Base-by-base conservation (phyloP, 768 basidiomycete genomes). In the Cystofilobasidium capitatum region DNA sequence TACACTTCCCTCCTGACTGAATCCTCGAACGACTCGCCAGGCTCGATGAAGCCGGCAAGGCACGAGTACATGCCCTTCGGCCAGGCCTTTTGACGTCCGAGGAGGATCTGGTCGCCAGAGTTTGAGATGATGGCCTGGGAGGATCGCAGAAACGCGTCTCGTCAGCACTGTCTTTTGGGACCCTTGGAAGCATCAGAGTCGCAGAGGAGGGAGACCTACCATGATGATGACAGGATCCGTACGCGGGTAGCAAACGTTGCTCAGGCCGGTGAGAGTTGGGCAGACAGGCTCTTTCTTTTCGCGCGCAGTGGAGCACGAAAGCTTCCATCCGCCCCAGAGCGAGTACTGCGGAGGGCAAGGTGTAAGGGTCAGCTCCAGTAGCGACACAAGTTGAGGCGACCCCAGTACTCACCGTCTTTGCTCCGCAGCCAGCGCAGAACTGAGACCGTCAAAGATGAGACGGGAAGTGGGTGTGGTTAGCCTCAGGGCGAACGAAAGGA, bases 341-440 rank as follows among this genome's bases (percentile, higher is more conserved):
- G 66, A 68, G 55, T 68, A 68, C 66, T 29, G 20, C 44, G 13
- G 17, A 20, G 44, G 17, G 44, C 45, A 6, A 47, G 45, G 8
- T 10, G n/a, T 39, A 35, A 8, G 24, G 20, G 12, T n/a, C 22
- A 42, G 58, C n/a, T 17, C 2, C 35, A 24, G 14, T 37, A 31
- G 7, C 13, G 24, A 47, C 6, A 37, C 8, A 26, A 17, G 12
- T 4, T 5, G 20, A 33, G 5, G n/a, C 10, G 31, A 44, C n/a
- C 22, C 13, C 14, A 24, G 22, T 12, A 62, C 66, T 51, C 20
- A 68, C 66, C 60, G 61, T 83, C 2, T 82, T 82, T 0, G 86
- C 83, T 4, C 92, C 91, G 75, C 94, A 98, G 0, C 84, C 86
- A 0, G 93, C 83, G 74, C 94, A 98, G 76, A 89, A 93, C 90